These are phyloP conservation scores for Periconia sp. DNA, from an alignment of 2,329 filamentous ascomycete genomes.

Conservation along the genomic window DNA sequence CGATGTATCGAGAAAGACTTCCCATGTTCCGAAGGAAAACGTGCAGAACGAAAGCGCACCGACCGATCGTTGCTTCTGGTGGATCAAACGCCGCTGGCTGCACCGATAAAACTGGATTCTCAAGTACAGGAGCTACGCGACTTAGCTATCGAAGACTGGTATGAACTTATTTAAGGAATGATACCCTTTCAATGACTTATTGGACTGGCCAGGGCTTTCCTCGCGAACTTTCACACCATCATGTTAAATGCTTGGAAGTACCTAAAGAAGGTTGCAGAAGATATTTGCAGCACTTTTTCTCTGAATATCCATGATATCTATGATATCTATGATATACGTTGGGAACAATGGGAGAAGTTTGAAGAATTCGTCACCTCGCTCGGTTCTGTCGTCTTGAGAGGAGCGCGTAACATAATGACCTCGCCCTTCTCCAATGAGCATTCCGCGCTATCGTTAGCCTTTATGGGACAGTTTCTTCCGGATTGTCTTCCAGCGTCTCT, in stretches of 20 bases:
- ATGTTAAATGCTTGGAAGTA: neutral
- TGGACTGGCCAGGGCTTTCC: neutral
- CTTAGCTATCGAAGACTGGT: constrained; percentile 5
- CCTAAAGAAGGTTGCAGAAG: neutral
- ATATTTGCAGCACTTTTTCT: neutral
- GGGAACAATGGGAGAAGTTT: too few relatives aligned
- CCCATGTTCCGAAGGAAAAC: constrained; percentile 6
- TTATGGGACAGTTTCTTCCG: neutral
- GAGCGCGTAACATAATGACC: neutral
- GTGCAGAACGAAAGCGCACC: neutral
- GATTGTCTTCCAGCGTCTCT: too few relatives aligned
- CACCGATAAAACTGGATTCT: too few relatives aligned
- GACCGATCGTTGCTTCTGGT: too few relatives aligned
- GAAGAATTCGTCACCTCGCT: neutral
- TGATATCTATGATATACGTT: too few relatives aligned
- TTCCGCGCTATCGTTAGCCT: neutral
- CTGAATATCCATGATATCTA: neutral
- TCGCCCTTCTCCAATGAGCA: neutral
- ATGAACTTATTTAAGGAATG: neutral
- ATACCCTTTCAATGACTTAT: neutral
- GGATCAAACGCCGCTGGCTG: too few relatives aligned
- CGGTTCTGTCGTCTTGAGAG: neutral
- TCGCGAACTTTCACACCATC: constrained; percentile 1
- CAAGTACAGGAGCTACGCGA: too few relatives aligned
- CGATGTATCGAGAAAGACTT: constrained; percentile 6